Evolutionary conservation across 176 grass and related monocot genomes (phyloP), one percentile per base, ranked within the genome.

Genomic region (Ensete ventricosum): DNA sequence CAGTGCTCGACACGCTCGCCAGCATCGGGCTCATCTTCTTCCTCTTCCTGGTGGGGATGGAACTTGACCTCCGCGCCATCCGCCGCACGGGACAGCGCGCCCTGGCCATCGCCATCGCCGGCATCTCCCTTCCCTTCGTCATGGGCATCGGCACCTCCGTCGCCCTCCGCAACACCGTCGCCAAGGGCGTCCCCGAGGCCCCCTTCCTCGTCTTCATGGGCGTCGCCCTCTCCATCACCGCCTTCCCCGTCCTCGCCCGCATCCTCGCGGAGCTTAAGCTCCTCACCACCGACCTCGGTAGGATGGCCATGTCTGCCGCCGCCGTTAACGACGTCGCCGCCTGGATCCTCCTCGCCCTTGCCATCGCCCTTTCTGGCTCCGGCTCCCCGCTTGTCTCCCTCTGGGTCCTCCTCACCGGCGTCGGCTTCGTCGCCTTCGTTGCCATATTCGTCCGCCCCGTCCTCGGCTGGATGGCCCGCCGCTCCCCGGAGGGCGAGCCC

Each of bases 221-320:
- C 72, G 72, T 74, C 53, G 72, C 53, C 14, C 72, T 74, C 2
- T 74, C 72, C 52, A 74, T 74, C 72, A 74, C 72, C 21, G 72
- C 72, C 16, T 74, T 57, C 72, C 72, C 72, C 13, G 72, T 74
- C 53, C 72, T 74, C 53, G 72, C 72, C 1, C 72, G 72, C 14
- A 74, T 74, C 53, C 72, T 74, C 24, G 53, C 72, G 23, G 72
- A 74, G 72, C 72, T 74, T 8, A 74, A 74, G 52, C 72, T 74
- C 72, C 72, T 74, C 53, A 74, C 53, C 11, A 57, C 72, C 53
- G 72, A 74, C 72, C 1, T 74, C 7, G 72, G 72, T 1, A 53
- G 53, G 53, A 74, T 74, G 53, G 72, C 72, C 24, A 74, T 74
- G 53, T 55, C 72, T 21, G 72, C 72, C 52, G 72, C 72, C 25